Base-by-base conservation (phyloP, 2,329 filamentous ascomycete species). In the Clonostachys byssicola region DNA sequence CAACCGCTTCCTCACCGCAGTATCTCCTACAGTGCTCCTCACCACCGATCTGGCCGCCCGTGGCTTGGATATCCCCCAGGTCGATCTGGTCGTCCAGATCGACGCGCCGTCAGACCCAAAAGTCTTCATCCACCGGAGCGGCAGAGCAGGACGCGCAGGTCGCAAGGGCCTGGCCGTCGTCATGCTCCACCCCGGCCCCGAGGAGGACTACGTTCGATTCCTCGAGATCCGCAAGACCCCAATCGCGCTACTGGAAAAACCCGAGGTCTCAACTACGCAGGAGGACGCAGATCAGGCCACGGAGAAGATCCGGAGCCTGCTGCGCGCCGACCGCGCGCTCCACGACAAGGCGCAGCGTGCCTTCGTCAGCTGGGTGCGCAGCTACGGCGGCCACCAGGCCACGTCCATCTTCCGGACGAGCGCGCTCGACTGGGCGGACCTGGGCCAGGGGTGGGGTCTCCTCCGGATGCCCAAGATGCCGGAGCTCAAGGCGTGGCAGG, bases 31-130 rank as follows among this genome's bases (percentile, higher is more conserved):
- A 2, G 78, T 99, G 34, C 81, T 99, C 12, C 74, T 99, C 7
- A 97, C 92, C 7, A 97, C 94, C 16, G 92, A 97, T 62, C 83
- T 97, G 23, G 90, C 92, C 3, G 89, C 92, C 4, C 83, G 92
- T 50, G 92, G 92, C 13, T 78, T 97, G 5, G 92, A 97, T 62
- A 94, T 96, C 47, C 91, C 92, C 0, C 83, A 91, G 48, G 91
- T 96, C 38, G 92, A 96, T 61, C 77, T 96, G 2, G 92, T 96
- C 5, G 80, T 96, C 1, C 92, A 96, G 62, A 75, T 96, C 40
- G 92, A 96, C 61, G 88, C 58, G 67, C 90, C 60, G 2, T 89
- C 86, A 39, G 92, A 96, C 57, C 89, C 92, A 0, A 97, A 97
- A 64, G 91, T 88, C 12, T 97, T 97, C 60, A 89, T 99, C 50